Evolutionary conservation across 495 filamentous ascomycete genomes (phyloP).

Genomic region (Neurospora sp.): DNA sequence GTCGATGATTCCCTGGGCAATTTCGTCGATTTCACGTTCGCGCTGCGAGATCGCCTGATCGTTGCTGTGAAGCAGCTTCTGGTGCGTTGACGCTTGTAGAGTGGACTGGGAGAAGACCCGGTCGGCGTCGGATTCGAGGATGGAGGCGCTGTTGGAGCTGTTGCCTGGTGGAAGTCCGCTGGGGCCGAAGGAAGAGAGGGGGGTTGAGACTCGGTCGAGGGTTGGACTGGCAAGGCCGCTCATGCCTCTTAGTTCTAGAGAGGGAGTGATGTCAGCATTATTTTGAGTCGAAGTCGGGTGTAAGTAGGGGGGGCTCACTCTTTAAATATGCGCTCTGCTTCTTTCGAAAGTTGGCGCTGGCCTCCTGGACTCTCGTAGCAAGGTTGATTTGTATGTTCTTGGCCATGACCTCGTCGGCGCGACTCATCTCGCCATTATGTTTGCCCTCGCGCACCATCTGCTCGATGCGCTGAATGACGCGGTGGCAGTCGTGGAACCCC

Average conservation of each 20-base stretch:
- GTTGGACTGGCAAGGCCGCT: conserved; percentile 30
- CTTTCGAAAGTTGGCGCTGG: conserved; percentile 86
- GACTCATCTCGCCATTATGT: conserved; percentile 54
- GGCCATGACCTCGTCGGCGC: conserved; percentile 87
- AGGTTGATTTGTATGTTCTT: conserved; percentile 89
- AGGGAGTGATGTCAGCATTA: conserved; percentile 1
- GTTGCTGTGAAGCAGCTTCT: conserved; percentile 61
- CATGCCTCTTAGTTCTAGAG: conserved; percentile 73
- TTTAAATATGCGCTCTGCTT: conserved; percentile 95
- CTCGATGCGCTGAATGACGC: conserved; percentile 76
- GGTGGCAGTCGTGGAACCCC: conserved; percentile 82
- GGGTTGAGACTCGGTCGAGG: conserved; percentile 49
- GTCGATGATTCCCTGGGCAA: conserved; percentile 95
- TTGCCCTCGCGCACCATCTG: conserved; percentile 69
- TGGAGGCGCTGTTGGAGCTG: conserved; percentile 51
- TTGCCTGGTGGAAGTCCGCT: conserved; percentile 13
- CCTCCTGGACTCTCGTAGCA: conserved; percentile 79
- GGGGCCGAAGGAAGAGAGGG: conserved; percentile 24
- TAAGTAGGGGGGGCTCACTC: conserved; percentile 43
- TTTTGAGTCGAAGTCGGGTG: neutral
- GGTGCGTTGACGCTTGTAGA: conserved; percentile 56
- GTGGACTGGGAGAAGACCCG: conserved; percentile 85
- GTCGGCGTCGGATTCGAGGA: conserved; percentile 85
- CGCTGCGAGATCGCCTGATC: conserved; percentile 82
- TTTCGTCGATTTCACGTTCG: conserved; percentile 95